Evolutionary conservation across 202 grass and related monocot genomes (phyloP).

Genomic region (Digitaria exilis): DNA sequence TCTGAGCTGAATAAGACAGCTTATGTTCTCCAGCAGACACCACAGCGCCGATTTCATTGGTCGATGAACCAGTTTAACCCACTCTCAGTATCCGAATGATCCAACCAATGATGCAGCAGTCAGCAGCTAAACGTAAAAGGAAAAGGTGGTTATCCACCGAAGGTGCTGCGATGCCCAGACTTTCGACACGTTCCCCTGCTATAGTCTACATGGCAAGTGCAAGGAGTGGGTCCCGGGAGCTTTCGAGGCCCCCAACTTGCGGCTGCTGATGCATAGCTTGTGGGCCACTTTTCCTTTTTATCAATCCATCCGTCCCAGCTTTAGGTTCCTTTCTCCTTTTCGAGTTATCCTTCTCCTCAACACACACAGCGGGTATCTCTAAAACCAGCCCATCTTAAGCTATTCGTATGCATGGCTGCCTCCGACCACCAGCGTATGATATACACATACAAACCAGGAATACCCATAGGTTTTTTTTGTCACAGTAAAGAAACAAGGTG

Average conservation of each 20-base stretch:
- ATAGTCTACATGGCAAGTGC: slow-evolving; percentile 48
- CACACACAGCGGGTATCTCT: slow-evolving; percentile 51
- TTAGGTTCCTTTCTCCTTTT: slow-evolving; percentile 88
- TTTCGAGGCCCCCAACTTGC: slow-evolving; percentile 51
- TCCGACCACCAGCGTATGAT: slow-evolving; percentile 27
- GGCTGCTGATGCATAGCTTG: slow-evolving; percentile 64
- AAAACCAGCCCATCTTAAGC: slow-evolving; percentile 24
- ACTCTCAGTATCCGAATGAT: slow-evolving; percentile 15
- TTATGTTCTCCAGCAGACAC: not conserved
- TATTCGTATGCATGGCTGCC: slow-evolving; percentile 26
- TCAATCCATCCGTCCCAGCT: slow-evolving; percentile 73
- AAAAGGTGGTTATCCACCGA: slow-evolving; percentile 23
- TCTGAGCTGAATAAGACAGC: slow-evolving; percentile 27
- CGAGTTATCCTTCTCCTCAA: slow-evolving; percentile 71
- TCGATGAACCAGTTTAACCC: not conserved
- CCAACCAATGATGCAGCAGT: slow-evolving; percentile 40
- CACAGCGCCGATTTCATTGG: slow-evolving; percentile 15
- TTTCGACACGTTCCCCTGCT: slow-evolving; percentile 58
- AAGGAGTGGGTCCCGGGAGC: slow-evolving; percentile 20
- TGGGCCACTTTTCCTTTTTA: slow-evolving; percentile 81
- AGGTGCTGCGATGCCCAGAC: slow-evolving; percentile 38
- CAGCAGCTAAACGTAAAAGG: slow-evolving; percentile 37
- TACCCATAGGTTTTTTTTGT: not conserved
- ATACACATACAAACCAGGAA: not conserved
- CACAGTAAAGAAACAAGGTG: not conserved